Conservation (phyloP, 176 grass and related monocot species). For the Dendrocalamus sinicus region DNA sequence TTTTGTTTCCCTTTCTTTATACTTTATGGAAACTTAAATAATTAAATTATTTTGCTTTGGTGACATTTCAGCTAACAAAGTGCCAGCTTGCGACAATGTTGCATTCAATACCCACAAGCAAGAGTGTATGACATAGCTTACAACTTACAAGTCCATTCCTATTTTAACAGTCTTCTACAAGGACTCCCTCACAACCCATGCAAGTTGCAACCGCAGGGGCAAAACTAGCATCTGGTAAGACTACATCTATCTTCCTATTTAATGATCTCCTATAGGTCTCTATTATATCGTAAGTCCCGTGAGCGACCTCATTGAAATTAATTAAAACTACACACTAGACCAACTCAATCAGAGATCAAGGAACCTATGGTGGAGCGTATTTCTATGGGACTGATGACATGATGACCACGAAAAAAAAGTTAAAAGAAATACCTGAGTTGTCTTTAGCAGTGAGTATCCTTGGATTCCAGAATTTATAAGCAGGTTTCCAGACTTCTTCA, state of each 20-base stretch:
- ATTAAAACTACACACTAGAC: not conserved
- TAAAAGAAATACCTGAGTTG: slow-evolving; percentile 73
- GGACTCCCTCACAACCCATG: not conserved
- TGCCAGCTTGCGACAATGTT: not conserved
- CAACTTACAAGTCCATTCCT: slow-evolving; percentile 12
- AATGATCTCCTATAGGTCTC: not conserved
- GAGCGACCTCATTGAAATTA: not conserved
- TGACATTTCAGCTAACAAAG: not conserved
- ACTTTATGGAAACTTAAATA: not conserved
- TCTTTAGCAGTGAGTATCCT: slow-evolving; percentile 80
- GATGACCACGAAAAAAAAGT: not conserved
- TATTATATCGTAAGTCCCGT: not conserved
- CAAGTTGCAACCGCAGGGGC: not conserved
- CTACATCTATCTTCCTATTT: not conserved
- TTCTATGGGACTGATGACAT: not conserved
- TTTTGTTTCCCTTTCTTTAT: not conserved
- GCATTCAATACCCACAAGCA: slow-evolving; percentile 12
- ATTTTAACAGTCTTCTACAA: not conserved
- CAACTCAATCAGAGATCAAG: slow-evolving; percentile 18
- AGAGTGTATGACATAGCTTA: not conserved
- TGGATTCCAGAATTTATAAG: slow-evolving; percentile 86
- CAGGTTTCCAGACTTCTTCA: slow-evolving; percentile 69
- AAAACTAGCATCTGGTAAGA: not conserved
- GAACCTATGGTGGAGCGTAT: not conserved
- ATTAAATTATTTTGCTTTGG: not conserved